Evolutionary conservation across 441 rosid species (phyloP).

Genomic region (Erysimum pusillum): DNA sequence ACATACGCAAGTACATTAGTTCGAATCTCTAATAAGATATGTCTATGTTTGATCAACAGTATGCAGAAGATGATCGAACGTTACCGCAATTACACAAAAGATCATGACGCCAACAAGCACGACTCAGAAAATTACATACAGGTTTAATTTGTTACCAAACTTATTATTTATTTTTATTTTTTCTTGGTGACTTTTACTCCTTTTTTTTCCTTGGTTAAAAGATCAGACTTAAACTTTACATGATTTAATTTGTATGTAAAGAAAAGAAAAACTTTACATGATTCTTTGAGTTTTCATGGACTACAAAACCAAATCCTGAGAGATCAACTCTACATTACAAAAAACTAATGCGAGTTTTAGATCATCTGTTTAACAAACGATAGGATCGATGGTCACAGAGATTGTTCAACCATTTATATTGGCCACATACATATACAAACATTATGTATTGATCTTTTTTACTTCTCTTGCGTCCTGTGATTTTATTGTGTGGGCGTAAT

Average conservation of each 20-base stretch:
- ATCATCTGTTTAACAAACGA: not conserved
- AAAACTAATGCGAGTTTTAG: not conserved
- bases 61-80: constrained; percentile 62
- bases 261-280: not conserved
- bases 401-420: not conserved
- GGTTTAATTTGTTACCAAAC: constrained; percentile 50
- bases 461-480: not conserved
- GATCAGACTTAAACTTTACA: not conserved
- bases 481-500: constrained; percentile 25
- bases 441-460: not conserved
- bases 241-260: constrained; percentile 23
- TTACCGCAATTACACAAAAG: constrained; percentile 49
- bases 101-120: constrained; percentile 30
- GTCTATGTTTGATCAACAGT: constrained; percentile 51
- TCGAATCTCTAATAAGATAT: constrained; percentile 8
- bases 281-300: constrained; percentile 22
- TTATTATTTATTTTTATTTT: not conserved
- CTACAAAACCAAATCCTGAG: constrained; percentile 24
- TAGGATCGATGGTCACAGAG: constrained; percentile 10
- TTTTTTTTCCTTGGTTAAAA: not conserved
- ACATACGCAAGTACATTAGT: not conserved
- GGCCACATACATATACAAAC: not conserved
- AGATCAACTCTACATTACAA: constrained; percentile 1
- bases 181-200: not conserved
- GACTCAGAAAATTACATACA: constrained; percentile 46